A percentile compares a stretch with the other conserved stretches of the same genome.
phyloP scores from a whole-genome alignment of 768 basidiomycete species.

The Mycena polygramma region DNA sequence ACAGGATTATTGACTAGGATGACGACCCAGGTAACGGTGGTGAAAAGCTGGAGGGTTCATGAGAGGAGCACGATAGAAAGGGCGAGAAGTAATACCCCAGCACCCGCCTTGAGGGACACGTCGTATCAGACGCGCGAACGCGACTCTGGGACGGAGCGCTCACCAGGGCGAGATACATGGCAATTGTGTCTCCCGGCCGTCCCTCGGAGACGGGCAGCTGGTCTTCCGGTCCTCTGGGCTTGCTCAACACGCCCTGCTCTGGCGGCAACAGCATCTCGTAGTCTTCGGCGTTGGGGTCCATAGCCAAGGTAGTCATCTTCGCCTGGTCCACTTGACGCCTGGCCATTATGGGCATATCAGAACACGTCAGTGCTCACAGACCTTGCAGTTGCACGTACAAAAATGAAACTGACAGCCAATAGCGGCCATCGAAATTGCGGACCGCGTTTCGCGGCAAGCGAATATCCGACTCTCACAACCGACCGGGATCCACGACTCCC shows the following conservation, averaged over 20 bases:
- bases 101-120: too few species aligned
- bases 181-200: constrained; percentile 54
- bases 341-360: constrained; percentile 10
- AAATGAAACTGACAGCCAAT: constrained; percentile 5
- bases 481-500: not conserved
- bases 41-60: constrained; percentile 50
- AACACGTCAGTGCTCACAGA: constrained; percentile 25
- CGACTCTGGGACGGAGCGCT: constrained; percentile 38
- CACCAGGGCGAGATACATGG: constrained; percentile 55
- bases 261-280: constrained; percentile 46
- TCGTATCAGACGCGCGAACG: constrained; percentile 12
- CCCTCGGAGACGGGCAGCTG: constrained; percentile 50
- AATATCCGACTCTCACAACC: constrained; percentile 1
- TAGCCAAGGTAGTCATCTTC: constrained; percentile 15
- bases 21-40: constrained; percentile 58
- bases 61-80: constrained; percentile 7
- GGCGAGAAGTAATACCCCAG: not conserved
- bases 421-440: not conserved
- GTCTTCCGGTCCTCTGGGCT: constrained; percentile 46
- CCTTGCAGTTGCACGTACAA: not conserved
- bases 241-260: constrained; percentile 30
- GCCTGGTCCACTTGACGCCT: constrained; percentile 13
- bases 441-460: not conserved
- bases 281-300: constrained; percentile 39
- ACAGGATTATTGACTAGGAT: constrained; percentile 61